Evolutionary conservation across 2,329 filamentous ascomycete genomes (phyloP), one percentile per base, ranked within the genome.

Genomic region (Diaporthe vaccinii): DNA sequence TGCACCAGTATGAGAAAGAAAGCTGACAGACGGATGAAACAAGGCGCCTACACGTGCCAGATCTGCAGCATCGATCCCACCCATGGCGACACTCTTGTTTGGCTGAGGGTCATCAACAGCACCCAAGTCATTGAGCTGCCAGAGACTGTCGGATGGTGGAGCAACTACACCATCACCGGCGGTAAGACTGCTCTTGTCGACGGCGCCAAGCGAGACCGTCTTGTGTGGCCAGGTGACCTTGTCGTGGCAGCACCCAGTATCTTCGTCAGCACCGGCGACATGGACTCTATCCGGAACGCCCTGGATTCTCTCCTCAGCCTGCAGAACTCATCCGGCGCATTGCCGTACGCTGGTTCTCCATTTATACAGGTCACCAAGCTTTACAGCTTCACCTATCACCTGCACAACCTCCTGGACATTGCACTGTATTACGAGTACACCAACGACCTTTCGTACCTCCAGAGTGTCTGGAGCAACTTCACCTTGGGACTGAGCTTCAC

Each of bases 181-280:
- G 81, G 81, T 17, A 77, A 76, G 14, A 79, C 80, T n/a, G 81
- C 82, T 31, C 80, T 81, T 1, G 79, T 81, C 4, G 90, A 92
- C 79, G 90, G 90, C 15, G 88, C 89, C 2, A 92, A 92, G 79
- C 85, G 90, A 46, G 90, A 92, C 78, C 85, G 89, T 20, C 83
- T 90, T 28, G 87, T 92, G 3, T 92, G 90, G 90, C 87, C 90
- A 12, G 91, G 91, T 1, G 91, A 93, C 79, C 89, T 92, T 84
- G 86, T 86, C 4, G 89, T 91, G 75, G 87, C 89, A 4, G 84
- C 90, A 0, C 89, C 90, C 3, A 86, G 84, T 41, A 86, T 90
- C 15, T 86, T 89, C 8, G 86, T 90, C 4, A 89, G 87, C 12
- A 91, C 89, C 0, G 86, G 87, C 36, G 89, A 91, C 78, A 82